These are phyloP conservation scores for Botrytis cinerea DNA, from an alignment of 2,329 filamentous ascomycete genomes.

Conservation along the genomic window DNA sequence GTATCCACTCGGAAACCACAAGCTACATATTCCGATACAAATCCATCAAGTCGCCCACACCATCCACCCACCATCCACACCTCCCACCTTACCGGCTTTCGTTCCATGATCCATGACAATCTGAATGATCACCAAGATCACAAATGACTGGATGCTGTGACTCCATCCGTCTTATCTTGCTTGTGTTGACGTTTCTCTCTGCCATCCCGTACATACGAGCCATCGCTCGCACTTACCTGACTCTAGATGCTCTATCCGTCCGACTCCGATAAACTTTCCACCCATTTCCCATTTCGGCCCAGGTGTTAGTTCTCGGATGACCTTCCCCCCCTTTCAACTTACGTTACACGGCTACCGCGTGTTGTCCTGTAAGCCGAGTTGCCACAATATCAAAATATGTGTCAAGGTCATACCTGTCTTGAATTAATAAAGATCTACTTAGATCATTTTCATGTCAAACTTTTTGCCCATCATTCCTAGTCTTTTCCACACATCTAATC, in stretches of 20 bases:
- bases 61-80: neutral
- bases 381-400: neutral
- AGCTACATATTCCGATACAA: constrained; percentile 3
- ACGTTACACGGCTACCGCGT: neutral
- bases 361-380: neutral
- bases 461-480: neutral
- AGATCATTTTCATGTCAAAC: neutral
- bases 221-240: neutral
- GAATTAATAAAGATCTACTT: neutral
- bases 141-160: neutral
- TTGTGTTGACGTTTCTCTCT: neutral
- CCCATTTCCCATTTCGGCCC: constrained; percentile 3
- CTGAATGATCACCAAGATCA: neutral
- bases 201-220: no score
- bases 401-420: constrained; percentile 13
- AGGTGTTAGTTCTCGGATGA: neutral
- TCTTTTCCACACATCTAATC: neutral
- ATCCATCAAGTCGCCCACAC: neutral
- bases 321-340: neutral
- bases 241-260: neutral
- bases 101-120: neutral
- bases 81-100: constrained; percentile 10
- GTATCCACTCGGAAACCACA: neutral
- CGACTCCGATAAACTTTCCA: neutral
- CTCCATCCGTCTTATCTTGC: neutral